These are phyloP conservation scores for Danielozyma ontarioensis DNA, from an alignment of 805 yeast species.

Conservation along the genomic window DNA sequence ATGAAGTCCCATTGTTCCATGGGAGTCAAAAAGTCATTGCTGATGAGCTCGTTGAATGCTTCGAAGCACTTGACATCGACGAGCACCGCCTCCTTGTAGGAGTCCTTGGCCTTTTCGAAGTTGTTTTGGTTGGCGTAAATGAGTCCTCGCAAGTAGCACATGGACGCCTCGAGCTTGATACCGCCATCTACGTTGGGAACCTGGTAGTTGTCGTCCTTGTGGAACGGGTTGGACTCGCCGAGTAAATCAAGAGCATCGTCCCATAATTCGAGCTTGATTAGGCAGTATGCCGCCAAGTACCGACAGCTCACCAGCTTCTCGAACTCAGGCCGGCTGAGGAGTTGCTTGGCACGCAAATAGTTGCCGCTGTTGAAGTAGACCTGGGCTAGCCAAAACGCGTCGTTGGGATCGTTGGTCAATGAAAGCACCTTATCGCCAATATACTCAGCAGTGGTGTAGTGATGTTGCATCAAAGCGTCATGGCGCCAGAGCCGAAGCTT, in stretches of 20 bases:
- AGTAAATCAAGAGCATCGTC: conserved; percentile 86
- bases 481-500: conserved; percentile 87
- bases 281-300: conserved; percentile 71
- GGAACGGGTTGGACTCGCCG: conserved; percentile 78
- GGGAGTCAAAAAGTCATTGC: conserved; percentile 73
- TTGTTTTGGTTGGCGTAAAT: conserved; percentile 79
- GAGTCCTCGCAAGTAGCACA: conserved; percentile 80
- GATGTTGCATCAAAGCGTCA: conserved; percentile 89
- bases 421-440: conserved; percentile 87
- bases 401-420: conserved; percentile 81
- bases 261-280: conserved; percentile 67
- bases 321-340: conserved; percentile 52
- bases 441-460: conserved; percentile 82
- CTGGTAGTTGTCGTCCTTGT: conserved; percentile 34
- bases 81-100: conserved; percentile 77
- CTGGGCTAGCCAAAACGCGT: conserved; percentile 95
- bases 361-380: conserved; percentile 74
- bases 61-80: conserved; percentile 92
- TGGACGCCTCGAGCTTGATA: conserved; percentile 77
- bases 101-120: conserved; percentile 79
- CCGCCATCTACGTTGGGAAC: conserved; percentile 69
- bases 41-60: conserved; percentile 76
- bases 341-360: conserved; percentile 70
- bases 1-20: conserved; percentile 83
- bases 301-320: conserved; percentile 68